Base-by-base conservation (phyloP, 2,329 filamentous ascomycete genomes). In the Colletotrichum viniferum region DNA sequence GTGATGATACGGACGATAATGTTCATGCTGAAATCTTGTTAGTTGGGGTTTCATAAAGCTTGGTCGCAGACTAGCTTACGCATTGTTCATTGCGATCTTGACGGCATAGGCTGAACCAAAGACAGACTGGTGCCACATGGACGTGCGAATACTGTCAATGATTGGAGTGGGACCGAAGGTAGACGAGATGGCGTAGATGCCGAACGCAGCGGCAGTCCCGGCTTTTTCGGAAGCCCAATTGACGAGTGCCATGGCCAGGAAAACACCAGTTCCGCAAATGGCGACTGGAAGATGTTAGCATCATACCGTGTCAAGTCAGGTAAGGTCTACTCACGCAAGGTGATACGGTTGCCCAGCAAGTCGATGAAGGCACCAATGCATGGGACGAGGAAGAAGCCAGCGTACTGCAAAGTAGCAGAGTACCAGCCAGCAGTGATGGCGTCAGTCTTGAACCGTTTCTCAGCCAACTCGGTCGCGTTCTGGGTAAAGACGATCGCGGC, bases 81-180 rank as follows among this genome's bases (percentile, higher is more conserved):
- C 73, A 80, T 93, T 93, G 79, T 92, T 92, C 79, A 92, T 89
- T 26, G 89, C 89, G 43, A 92, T 88, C 74, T 93, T 93, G 71
- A 92, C 81, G 1, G 90, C 86, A 74, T 92, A 92, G 0, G 88
- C 91, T 0, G 90, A 88, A 0, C 91, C 91, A 73, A 92, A 93
- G 0, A 91, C 88, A 4, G 88, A 88, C 71, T 90, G 88, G 30
- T 91, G 86, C 88, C 90, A 92, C 81, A 93, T 88, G 1, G 87
- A 87, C 0, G 91, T 92, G 18, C 91, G 89, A 30, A 92, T 90
- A 26, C 88, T 85, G 78, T 93, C 91, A 68, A 93, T 91, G 73
- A 92, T 90, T 5, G 88, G 85, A 0, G 90, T 91, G 0, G 91
- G 90, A 0, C 91, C 91, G 3, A 92, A 84, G 0, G 87, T 88